A percentile compares a stretch with the other conserved stretches of the same genome.
Conservation (phyloP, 2,329 filamentous ascomycete species). For the Botrytis cinerea region DNA sequence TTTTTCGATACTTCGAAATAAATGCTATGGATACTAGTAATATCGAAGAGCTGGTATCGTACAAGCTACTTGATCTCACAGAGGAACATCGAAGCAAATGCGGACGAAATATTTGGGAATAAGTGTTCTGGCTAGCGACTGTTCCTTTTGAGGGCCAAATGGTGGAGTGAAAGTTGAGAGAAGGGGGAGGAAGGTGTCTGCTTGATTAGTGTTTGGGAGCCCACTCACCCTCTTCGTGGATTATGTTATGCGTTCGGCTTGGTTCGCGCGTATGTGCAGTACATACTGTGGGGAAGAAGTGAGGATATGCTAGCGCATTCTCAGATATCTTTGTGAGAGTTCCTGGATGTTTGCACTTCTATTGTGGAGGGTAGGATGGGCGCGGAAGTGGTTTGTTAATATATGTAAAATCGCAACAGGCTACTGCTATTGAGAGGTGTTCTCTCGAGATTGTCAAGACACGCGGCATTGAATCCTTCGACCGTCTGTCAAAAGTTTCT, state of each 20-base stretch:
- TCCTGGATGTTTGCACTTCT: not conserved
- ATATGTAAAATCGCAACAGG: not conserved
- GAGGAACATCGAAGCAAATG: not conserved
- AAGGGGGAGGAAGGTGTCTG: not conserved
- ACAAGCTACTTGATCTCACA: not conserved
- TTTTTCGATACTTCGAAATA: not conserved
- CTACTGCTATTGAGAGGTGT: not conserved
- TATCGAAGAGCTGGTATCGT: not conserved
- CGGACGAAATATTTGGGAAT: not conserved
- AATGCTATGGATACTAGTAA: not conserved
- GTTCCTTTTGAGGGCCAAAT: no score
- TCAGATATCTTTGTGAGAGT: accelerated
- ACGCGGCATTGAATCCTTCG: not conserved
- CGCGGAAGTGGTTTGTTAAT: not conserved
- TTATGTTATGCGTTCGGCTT: not conserved
- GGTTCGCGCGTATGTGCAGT: not conserved
- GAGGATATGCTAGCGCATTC: not conserved
- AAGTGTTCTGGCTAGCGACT: not conserved
- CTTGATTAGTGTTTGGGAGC: not conserved
- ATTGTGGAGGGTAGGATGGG: not conserved
- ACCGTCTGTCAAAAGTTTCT: not conserved
- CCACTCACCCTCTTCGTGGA: not conserved
- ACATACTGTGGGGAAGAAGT: not conserved
- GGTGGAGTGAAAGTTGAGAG: not conserved
- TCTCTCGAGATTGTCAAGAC: not conserved